Conservation (phyloP, 2,329 filamentous ascomycete genomes). For the Sclerotinia subarctica region DNA sequence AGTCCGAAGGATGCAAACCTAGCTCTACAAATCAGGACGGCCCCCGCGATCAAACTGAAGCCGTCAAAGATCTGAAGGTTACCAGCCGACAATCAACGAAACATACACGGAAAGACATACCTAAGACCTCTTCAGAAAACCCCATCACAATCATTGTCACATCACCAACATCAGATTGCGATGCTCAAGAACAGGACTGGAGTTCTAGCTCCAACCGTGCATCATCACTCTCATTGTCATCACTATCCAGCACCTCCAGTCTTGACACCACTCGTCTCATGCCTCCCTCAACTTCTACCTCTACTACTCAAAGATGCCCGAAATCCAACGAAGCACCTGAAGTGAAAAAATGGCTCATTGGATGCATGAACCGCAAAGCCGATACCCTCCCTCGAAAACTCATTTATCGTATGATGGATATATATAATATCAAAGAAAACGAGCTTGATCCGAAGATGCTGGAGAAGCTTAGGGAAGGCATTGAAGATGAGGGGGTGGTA, state of each 20-base stretch:
- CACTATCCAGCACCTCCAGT: slow-evolving; percentile 6
- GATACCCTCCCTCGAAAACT: slow-evolving; percentile 29
- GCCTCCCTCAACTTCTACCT: slow-evolving; percentile 25
- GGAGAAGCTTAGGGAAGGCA: slow-evolving; percentile 20
- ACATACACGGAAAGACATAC: slow-evolving; percentile 14
- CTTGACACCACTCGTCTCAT: slow-evolving; percentile 27
- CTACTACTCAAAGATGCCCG: slow-evolving; percentile 12
- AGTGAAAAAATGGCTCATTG: slow-evolving; percentile 30
- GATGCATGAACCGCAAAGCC: slow-evolving; percentile 31
- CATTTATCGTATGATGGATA: slow-evolving; percentile 29
- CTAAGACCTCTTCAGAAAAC: slow-evolving; percentile 19
- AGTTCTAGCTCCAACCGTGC: slow-evolving; percentile 2
- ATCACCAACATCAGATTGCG: slow-evolving; percentile 29
- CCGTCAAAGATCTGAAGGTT: background rate
- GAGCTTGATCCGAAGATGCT: slow-evolving; percentile 28
- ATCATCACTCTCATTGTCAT: background rate
- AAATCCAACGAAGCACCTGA: slow-evolving; percentile 30
- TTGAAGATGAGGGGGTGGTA: slow-evolving; percentile 24
- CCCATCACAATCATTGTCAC: slow-evolving; percentile 33
- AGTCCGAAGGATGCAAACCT: background rate
- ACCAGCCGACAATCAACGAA: background rate
- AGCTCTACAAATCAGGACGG: background rate
- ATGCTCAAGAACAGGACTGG: slow-evolving; percentile 10
- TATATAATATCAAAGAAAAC: slow-evolving; percentile 29
- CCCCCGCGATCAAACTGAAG: background rate